Evolutionary conservation across 306 rosid genomes (phyloP).

Genomic region (Prunus mira): DNA sequence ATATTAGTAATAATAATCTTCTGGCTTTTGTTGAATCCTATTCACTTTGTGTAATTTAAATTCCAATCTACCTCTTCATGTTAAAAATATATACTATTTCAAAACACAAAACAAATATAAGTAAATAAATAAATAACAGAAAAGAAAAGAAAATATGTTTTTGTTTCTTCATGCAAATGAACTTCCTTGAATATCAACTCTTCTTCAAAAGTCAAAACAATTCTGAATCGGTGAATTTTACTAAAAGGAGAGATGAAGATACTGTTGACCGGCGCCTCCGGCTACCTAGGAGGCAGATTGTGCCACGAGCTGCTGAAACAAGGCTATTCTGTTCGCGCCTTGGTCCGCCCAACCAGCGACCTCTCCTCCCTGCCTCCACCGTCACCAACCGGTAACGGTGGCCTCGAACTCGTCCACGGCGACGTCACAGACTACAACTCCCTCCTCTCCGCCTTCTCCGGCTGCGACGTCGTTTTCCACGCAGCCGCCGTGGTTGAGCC

Average conservation of each 20-base stretch:
- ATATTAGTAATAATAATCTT: not conserved
- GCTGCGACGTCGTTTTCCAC: constrained; percentile 77
- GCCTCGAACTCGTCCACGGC: constrained; percentile 64
- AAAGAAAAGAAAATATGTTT: no score
- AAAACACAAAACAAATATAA: not conserved
- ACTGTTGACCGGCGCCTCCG: constrained; percentile 84
- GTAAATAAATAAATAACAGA: not conserved
- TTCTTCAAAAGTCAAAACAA: not conserved
- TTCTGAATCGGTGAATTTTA: not conserved
- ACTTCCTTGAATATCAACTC: not conserved
- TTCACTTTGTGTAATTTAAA: no score
- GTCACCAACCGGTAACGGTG: constrained; percentile 5
- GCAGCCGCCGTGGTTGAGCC: constrained; percentile 89
- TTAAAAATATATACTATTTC: no score
- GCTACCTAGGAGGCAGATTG: constrained; percentile 78
- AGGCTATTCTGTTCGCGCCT: constrained; percentile 62
- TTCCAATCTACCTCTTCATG: no score
- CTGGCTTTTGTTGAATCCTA: not conserved
- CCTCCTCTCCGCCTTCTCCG: constrained; percentile 68
- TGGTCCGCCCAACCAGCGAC: constrained; percentile 83
- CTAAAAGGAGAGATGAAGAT: constrained; percentile 34
- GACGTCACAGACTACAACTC: constrained; percentile 71
- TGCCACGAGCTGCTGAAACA: constrained; percentile 52
- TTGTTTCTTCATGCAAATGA: not conserved
- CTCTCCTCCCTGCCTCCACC: constrained; percentile 56